Evolutionary conservation across 768 basidiomycete genomes (phyloP), one percentile per base, ranked within the genome.

Genomic region (Strobilomyces echinocephalus): DNA sequence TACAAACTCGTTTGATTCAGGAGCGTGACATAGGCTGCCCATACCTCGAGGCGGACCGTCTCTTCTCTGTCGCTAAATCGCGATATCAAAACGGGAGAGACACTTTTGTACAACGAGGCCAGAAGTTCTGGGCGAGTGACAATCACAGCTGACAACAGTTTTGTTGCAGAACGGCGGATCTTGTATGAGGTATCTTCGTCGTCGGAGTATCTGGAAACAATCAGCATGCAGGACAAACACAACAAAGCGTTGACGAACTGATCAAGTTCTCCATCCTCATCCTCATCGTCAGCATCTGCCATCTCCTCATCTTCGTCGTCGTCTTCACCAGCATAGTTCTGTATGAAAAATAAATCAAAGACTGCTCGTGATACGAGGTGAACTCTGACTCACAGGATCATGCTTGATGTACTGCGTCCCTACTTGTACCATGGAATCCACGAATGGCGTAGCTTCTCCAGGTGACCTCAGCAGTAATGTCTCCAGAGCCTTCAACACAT

Each of bases 141-240:
- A 53, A 98, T 85, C 45, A 97, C 75, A 7, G 90, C 88, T 28
- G 85, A 75, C 15, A 98, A 78, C 4, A 98, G 76, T 68, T 97
- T 97, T 16, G 94, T 92, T 8, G 97, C 87, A 8, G 91, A 87
- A 42, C 97, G 84, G 58, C 97, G 87, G 53, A 97, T 91, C 71
- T 97, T 97, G 81, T 97, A 98, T 0, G 95, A 97, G 11, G 89
- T 91, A 65, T 99, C 97, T 69, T 98, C 97, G 53, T 99, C 97
- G 61, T 99, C 97, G 7, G 92, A 93, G 69, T 97, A 97, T 58
- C 91, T 95, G 59, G 26, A 49, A 35, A 24, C 30, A 12, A 42
- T 57, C 41, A 46, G 14, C 49, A 58, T 24, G 9, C 3, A 31
- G 35, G 35, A 51, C 12, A 46, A 18, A 8, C 26, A 20, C 11